These are phyloP conservation scores for Sicyos edulis DNA, from an alignment of 306 rosid species.

Conservation along the genomic window DNA sequence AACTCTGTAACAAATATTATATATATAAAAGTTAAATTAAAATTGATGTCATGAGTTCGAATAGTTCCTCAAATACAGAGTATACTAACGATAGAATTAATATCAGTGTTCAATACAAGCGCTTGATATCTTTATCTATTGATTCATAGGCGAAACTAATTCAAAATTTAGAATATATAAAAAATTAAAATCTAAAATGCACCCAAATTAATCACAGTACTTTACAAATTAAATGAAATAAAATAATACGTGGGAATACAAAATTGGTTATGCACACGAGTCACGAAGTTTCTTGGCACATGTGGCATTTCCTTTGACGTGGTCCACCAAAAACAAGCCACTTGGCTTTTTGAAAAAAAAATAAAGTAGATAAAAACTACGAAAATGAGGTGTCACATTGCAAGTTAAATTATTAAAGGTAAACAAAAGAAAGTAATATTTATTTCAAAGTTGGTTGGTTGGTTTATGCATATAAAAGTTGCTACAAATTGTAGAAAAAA, in stretches of 20 bases:
- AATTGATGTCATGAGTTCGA: too few species aligned
- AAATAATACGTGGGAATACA: conserved; percentile 12
- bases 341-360: neutral
- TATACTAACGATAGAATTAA: too few species aligned
- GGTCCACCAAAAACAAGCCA: conserved; percentile 20
- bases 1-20: too few species aligned
- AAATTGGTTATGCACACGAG: neutral
- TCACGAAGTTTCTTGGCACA: neutral
- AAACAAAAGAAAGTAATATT: neutral
- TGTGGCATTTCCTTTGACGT: conserved; percentile 17
- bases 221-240: neutral
- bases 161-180: too few species aligned
- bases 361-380: neutral
- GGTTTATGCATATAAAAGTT: neutral
- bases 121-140: too few species aligned
- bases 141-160: too few species aligned
- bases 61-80: too few species aligned
- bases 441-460: conserved; percentile 7
- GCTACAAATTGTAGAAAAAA: neutral
- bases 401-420: neutral
- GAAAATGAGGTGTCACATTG: conserved; percentile 5
- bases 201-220: too few species aligned
- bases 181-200: too few species aligned
- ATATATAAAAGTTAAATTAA: too few species aligned
- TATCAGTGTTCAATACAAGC: too few species aligned